A percentile compares a stretch with the other conserved stretches of the same genome.
phyloP scores from a whole-genome alignment of 164 flowering plant genomes.

The Piper longum region DNA sequence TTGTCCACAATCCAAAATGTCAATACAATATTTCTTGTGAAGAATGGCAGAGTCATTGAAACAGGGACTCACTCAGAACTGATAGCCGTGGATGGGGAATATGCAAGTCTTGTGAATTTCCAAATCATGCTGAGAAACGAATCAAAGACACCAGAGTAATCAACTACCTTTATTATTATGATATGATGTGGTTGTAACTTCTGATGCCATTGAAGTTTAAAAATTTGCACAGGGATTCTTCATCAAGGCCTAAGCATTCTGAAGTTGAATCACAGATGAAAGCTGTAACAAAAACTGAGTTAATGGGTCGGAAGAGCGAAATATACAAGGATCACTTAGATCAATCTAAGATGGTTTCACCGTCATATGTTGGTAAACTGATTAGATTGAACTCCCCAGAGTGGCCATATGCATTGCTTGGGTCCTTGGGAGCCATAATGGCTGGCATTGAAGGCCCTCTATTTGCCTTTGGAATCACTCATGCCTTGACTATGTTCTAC shows the following conservation, averaged over 20 bases:
- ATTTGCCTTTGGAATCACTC: slow-evolving; percentile 55
- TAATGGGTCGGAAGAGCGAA: slow-evolving; percentile 3
- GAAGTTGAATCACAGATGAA: slow-evolving; percentile 3
- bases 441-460: slow-evolving; percentile 61
- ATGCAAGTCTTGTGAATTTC: slow-evolving; percentile 42
- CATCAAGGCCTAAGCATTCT: slow-evolving; percentile 9
- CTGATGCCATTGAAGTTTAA: neutral
- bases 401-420: slow-evolving; percentile 59
- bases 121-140: slow-evolving; percentile 22
- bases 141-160: slow-evolving; percentile 6
- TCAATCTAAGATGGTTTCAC: slow-evolving; percentile 7
- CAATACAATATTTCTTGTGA: slow-evolving; percentile 30
- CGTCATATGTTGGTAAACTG: slow-evolving; percentile 38
- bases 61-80: slow-evolving; percentile 46
- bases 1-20: slow-evolving; percentile 31
- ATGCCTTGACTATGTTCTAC: slow-evolving; percentile 41
- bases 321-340: slow-evolving; percentile 2
- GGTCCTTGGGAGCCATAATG: slow-evolving; percentile 55
- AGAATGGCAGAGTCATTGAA: slow-evolving; percentile 48
- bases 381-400: slow-evolving; percentile 48
- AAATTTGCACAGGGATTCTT: neutral
- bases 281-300: too few species aligned
- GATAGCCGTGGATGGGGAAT: slow-evolving; percentile 36
- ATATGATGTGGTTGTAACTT: neutral
- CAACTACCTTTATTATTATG: neutral